Base-by-base conservation (phyloP, 257 asterid species). In the Dorcoceras hygrometricum region DNA sequence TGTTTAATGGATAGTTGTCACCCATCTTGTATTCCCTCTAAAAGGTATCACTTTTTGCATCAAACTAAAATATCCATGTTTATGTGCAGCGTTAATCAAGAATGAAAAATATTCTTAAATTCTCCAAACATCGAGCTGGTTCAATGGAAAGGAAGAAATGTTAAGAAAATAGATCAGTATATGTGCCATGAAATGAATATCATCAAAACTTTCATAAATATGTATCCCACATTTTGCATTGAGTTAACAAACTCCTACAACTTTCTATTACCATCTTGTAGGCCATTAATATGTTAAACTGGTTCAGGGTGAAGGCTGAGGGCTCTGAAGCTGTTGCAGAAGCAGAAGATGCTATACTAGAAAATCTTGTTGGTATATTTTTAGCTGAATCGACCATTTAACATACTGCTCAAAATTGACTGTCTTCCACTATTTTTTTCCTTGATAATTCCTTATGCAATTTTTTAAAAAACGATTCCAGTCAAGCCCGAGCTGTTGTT, bases 401-500 rank as follows among this genome's bases (percentile, higher is more conserved):
- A 29, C 11, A 65, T 25, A 69, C 64, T 54, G 18, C 12, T 58
- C 58, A 10, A 34, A 34, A 46, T 60, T 55, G 46, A 65, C 43
- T 50, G 16, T 26, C 39, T 57, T 59, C 23, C 43, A 32, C 36
- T 61, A 58, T 5, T 69, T 23, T 36, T 58, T 59, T 20, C 23
- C 59, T 65, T 67, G 62, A 65, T 9, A 18, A 67, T 63, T 27
- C 59, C 23, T 57, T 66, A 61, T 26, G 53, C 25, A 62, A 60
- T 59, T 68, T 72, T 66, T 56, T 59, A 12, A 39, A n/a, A 36
- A 63, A 46, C 59, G 69, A 29, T 57, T 78, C 29, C 91, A 93
- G 98, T 76, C 96, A 90, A 68, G 97, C 94, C 19, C 89, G 98
- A 73, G 78, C 86, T 22, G 96, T 93, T 58, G 84, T 93, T 36